These are phyloP conservation scores for Coccinonectria pachysandricola DNA, from an alignment of 2,329 filamentous ascomycete species.

Conservation along the genomic window DNA sequence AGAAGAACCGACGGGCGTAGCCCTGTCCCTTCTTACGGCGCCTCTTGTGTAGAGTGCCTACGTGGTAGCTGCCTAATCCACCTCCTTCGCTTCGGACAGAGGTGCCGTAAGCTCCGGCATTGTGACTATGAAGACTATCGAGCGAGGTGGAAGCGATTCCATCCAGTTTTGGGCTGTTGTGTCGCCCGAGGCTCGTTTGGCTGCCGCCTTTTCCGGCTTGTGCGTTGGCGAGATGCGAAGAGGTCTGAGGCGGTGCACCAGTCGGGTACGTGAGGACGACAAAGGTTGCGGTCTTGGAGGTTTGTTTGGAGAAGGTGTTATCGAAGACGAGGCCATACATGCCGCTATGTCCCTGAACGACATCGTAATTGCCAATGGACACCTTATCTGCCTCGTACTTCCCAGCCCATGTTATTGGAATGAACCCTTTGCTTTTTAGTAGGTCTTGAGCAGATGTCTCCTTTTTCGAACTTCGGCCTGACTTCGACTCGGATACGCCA, in stretches of 20 bases:
- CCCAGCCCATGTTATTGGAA: slow-evolving; percentile 73
- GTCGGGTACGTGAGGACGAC: slow-evolving; percentile 91
- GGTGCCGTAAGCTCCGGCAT: slow-evolving; percentile 30
- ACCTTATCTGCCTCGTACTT: slow-evolving; percentile 97
- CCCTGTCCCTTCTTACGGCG: slow-evolving; percentile 89
- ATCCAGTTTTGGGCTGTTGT: slow-evolving; percentile 34
- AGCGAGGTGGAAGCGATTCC: slow-evolving; percentile 42
- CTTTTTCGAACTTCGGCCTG: slow-evolving; percentile 41
- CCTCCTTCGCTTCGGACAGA: slow-evolving; percentile 42
- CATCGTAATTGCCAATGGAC: slow-evolving; percentile 79
- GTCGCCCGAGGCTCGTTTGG: slow-evolving; percentile 42
- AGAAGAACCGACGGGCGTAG: slow-evolving; percentile 89
- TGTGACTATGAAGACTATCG: slow-evolving; percentile 50
- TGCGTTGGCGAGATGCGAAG: slow-evolving; percentile 56
- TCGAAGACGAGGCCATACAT: slow-evolving; percentile 97
- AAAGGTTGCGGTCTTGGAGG: slow-evolving; percentile 89
- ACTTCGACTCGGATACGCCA: slow-evolving; percentile 33
- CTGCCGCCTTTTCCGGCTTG: slow-evolving; percentile 33
- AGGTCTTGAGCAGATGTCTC: slow-evolving; percentile 54
- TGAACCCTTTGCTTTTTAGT: slow-evolving; percentile 55
- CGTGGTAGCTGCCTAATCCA: slow-evolving; percentile 53
- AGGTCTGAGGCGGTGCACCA: slow-evolving; percentile 63
- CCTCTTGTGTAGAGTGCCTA: slow-evolving; percentile 78
- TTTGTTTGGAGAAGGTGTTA: slow-evolving; percentile 95
- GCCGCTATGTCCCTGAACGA: slow-evolving; percentile 62